Evolutionary conservation across 192 early-diverging fungal species (phyloP).

Genomic region (Backusella tarrabulga): DNA sequence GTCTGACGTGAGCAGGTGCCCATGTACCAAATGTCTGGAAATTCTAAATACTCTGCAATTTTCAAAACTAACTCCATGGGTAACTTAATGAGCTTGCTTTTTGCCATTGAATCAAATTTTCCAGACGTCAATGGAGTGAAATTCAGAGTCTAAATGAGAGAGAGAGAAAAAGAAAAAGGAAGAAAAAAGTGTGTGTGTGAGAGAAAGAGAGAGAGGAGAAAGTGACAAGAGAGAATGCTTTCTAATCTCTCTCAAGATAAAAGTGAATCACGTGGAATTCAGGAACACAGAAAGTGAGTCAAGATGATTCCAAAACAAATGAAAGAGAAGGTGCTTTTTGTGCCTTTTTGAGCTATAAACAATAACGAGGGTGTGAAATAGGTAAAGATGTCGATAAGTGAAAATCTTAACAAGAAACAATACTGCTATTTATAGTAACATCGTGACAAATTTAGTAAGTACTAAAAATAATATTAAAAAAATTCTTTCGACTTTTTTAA

Average conservation of each 20-base stretch:
- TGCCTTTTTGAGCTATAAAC: background rate
- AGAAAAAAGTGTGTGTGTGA: background rate
- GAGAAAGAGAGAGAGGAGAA: background rate
- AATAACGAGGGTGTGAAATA: background rate
- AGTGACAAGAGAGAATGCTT: background rate
- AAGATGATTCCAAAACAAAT: background rate
- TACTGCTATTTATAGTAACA: background rate
- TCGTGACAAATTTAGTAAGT: background rate
- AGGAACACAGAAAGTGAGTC: conserved; percentile 1
- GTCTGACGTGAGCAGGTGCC: background rate
- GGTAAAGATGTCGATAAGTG: background rate
- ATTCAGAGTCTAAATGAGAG: background rate
- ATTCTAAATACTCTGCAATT: background rate
- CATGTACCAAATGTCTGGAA: conserved; percentile 15
- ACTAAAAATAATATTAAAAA: background rate
- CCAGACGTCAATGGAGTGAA: too few species aligned
- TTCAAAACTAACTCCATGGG: conserved; percentile 18
- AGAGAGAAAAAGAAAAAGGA: background rate
- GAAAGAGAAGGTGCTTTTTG: background rate
- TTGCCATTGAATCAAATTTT: background rate
- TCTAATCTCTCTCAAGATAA: background rate
- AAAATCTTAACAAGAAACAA: background rate
- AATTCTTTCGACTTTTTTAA: background rate
- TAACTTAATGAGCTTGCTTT: background rate
- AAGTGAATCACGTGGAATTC: background rate